Evolutionary conservation across 331 rosid genomes (phyloP), one percentile per base, ranked within the genome.

Genomic region (Rhamnella rubrinervis): DNA sequence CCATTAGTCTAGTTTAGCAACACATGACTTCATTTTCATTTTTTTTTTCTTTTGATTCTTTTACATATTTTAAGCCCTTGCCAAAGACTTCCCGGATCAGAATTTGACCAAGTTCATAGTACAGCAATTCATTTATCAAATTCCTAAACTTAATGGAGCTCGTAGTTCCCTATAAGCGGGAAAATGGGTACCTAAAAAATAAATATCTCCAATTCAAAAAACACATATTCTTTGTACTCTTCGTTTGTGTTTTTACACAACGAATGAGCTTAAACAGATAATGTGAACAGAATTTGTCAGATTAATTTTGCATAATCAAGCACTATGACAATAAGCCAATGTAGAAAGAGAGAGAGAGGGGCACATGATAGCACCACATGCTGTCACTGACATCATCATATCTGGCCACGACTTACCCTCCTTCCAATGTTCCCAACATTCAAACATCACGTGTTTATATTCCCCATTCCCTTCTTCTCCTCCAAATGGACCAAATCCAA

Each of bases 281-380:
- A 68, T 66, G 75, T 81, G 69, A 61, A 74, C 73, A 65, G 72
- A 78, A 63, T 46, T 75, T 69, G 88, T 78, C 88, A 72, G 70
- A 77, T 61, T 38, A 67, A 77, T 69, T 19, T 14, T 71, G 47
- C 19, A 67, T 67, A 37, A 53, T 67, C 71, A 68, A 66, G 16
- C 49, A 44, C 49, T 11, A 11, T 7, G 14, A 44, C 49, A 44
- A 44, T 44, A 44, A 44, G 49, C 49, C 14, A 11, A 44, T 11
- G 70, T 5, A 70, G 10, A 38, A 49, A 67, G 75, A 81, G 52
- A 63, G 69, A 71, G 76, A 59, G 71, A 77, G n/a, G 31, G 38
- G 71, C 89, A 81, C 86, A 78, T 83, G 93, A 83, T 89, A 81
- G 57, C 71, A 75, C 75, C 95, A 84, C 95, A 88, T 81, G 91